These are phyloP conservation scores for Camellia granthamiana DNA, from an alignment of 148 eudicot species.

Conservation along the genomic window DNA sequence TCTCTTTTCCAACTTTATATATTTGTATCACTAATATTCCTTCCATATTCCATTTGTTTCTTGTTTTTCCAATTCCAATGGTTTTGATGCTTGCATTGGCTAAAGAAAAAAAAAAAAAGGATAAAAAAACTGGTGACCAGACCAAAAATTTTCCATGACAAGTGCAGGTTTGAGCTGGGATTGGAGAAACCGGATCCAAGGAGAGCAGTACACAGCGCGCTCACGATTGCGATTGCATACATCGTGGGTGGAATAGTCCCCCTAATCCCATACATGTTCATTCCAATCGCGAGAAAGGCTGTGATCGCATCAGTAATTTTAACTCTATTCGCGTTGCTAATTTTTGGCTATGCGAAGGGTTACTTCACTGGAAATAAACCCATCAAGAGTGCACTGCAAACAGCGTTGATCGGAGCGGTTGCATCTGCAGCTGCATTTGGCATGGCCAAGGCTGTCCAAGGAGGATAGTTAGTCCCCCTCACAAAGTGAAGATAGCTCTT, in stretches of 20 bases:
- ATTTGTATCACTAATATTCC: background rate
- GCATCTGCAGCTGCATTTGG: conserved; percentile 97
- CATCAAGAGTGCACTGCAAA: conserved; percentile 63
- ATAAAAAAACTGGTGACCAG: background rate
- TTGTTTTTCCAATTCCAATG: background rate
- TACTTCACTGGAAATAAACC: conserved; percentile 70
- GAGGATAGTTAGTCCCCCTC: conserved; percentile 11
- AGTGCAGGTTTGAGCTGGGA: conserved; percentile 85
- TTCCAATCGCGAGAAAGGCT: conserved; percentile 50
- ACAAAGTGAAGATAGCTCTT: background rate
- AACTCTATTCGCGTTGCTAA: conserved; percentile 64
- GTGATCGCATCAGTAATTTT: conserved; percentile 56
- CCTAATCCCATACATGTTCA: conserved; percentile 76
- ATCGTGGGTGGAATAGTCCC: conserved; percentile 83
- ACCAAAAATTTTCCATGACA: too few species aligned
- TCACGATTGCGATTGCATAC: conserved; percentile 81
- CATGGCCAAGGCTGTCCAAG: conserved; percentile 80
- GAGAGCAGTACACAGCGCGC: conserved; percentile 82
- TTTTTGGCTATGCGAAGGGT: conserved; percentile 89
- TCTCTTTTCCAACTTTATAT: background rate
- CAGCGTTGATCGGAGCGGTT: conserved; percentile 81
- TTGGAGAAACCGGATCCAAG: conserved; percentile 95
- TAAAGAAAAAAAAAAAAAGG: too few species aligned
- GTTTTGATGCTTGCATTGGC: too few species aligned
- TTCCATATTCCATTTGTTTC: background rate